A percentile compares a stretch with the other conserved stretches of the same genome.
phyloP scores from a whole-genome alignment of 1,284 basidiomycete species.

The Lentinus polychrous region DNA sequence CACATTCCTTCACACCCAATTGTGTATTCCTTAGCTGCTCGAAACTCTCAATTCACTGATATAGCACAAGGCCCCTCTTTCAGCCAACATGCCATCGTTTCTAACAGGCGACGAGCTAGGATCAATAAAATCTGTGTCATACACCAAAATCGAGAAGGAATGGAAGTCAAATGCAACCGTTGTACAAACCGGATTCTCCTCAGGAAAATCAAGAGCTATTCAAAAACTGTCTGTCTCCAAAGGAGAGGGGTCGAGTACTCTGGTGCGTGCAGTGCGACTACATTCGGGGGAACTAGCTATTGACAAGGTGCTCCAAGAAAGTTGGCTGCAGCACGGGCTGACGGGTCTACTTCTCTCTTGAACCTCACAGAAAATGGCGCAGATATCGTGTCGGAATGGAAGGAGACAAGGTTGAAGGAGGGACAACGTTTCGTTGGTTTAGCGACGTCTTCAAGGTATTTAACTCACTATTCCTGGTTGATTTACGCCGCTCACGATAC shows the following conservation, averaged over 20 bases:
- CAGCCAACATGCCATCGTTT: conserved; percentile 51
- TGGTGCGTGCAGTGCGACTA: conserved; percentile 15
- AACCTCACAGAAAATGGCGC: conserved; percentile 35
- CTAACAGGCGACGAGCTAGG: conserved; percentile 70
- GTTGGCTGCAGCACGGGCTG: conserved; percentile 55
- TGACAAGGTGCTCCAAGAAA: conserved; percentile 30
- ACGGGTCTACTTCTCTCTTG: conserved; percentile 45
- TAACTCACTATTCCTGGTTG: conserved; percentile 3
- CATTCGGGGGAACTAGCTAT: background rate
- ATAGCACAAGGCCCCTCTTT: background rate
- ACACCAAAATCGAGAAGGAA: conserved; percentile 18
- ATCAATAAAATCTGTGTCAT: conserved; percentile 55
- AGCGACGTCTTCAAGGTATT: conserved; percentile 37
- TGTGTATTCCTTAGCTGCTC: no score
- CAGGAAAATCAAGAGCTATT: conserved; percentile 31
- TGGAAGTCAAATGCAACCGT: conserved; percentile 28
- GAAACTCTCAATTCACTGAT: no score
- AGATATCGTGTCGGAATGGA: conserved; percentile 44
- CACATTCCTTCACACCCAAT: background rate
- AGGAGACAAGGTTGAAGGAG: conserved; percentile 48
- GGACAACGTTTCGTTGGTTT: conserved; percentile 58
- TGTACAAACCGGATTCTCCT: conserved; percentile 27
- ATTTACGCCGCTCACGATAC: background rate
- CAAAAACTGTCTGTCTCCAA: conserved; percentile 31
- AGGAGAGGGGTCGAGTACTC: conserved; percentile 10